Base-by-base conservation (phyloP, 2,329 filamentous ascomycete species). In the Trichophyton mentagrophytes region DNA sequence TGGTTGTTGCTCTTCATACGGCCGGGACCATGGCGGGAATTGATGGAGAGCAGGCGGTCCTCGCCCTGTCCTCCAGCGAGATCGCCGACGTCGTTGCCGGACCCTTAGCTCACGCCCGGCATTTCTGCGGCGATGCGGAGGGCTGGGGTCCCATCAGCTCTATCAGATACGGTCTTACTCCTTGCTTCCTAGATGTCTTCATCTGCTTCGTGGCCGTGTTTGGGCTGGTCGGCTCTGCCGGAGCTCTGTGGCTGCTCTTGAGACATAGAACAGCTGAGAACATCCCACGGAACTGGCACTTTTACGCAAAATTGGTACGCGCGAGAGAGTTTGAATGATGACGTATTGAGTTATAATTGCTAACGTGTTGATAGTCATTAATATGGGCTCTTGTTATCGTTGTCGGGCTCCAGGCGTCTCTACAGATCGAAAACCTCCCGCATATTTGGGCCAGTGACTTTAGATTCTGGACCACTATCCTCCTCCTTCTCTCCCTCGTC, bases 141-240 rank as follows among this genome's bases (percentile, higher is more conserved):
- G 95, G 93, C 69, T 99, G 93, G 93, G 95, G 95, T 0, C 93
- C 93, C 22, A 72, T 99, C 71, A 96, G 90, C 74, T 85, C 86
- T 40, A 80, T 85, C 66, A 82, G 92, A 72, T 96, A 90, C 74
- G 93, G 99, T 76, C 90, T 99, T 69, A 97, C 93, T 15, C 92
- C 93, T 46, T 99, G 93, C 78, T 99, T 99, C 71, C 85, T 97
- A 68, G 95, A 99, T 72, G 83, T 95, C 22, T 91, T 89, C 84
- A 83, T 97, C 62, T 84, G 88, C 38, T 76, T 81, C 1, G 88
- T 96, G 30, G 89, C 89, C 7, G 80, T 80, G 13, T 95, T 87
- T 76, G 91, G 92, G 15, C 79, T 96, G 25, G 60, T 96, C 25
- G 81, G 86, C 64, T 93, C 93, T 61, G 80, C 85, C 6, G 80